Conservation (phyloP, 2,329 filamentous ascomycete genomes). For the Phaeophleospora eucalypticola region DNA sequence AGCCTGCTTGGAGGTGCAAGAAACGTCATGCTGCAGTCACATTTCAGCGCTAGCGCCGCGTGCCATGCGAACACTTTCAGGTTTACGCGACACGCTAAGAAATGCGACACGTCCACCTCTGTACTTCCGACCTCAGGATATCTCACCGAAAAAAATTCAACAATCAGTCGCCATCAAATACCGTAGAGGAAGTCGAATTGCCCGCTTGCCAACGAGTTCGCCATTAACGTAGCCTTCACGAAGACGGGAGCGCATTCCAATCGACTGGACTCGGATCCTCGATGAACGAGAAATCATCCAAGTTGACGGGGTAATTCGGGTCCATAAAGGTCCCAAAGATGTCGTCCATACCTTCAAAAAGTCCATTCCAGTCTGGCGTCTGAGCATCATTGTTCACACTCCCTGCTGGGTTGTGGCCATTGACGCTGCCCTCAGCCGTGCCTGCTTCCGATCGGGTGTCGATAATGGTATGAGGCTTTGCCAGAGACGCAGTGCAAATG, state of each 20-base stretch:
- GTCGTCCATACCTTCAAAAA: slow-evolving; percentile 35
- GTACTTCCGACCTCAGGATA: too few species aligned
- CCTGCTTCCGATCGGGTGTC: slow-evolving; percentile 7
- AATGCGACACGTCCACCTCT: too few species aligned
- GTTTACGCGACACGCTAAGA: not conserved
- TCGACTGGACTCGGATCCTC: slow-evolving; percentile 27
- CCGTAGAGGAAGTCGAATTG: too few species aligned
- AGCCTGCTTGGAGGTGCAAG: not conserved
- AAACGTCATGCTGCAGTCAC: not conserved
- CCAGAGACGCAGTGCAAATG: slow-evolving; percentile 19
- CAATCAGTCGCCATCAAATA: too few species aligned
- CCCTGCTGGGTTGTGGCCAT: slow-evolving; percentile 1
- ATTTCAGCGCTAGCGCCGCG: not conserved
- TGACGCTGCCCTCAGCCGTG: slow-evolving; percentile 3
- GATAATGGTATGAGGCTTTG: slow-evolving; percentile 19
- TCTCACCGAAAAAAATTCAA: too few species aligned
- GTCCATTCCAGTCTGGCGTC: slow-evolving; percentile 11
- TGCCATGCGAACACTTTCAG: not conserved
- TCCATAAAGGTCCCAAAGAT: slow-evolving; percentile 33
- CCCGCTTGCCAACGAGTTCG: too few species aligned
- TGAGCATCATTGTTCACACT: not conserved
- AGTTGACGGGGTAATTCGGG: slow-evolving; percentile 32
- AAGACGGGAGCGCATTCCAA: slow-evolving; percentile 15
- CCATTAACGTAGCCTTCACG: too few species aligned
- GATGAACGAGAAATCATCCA: slow-evolving; percentile 32